These are phyloP conservation scores for Chaetomium sp. DNA, from an alignment of 2,329 filamentous ascomycete genomes.

Conservation along the genomic window DNA sequence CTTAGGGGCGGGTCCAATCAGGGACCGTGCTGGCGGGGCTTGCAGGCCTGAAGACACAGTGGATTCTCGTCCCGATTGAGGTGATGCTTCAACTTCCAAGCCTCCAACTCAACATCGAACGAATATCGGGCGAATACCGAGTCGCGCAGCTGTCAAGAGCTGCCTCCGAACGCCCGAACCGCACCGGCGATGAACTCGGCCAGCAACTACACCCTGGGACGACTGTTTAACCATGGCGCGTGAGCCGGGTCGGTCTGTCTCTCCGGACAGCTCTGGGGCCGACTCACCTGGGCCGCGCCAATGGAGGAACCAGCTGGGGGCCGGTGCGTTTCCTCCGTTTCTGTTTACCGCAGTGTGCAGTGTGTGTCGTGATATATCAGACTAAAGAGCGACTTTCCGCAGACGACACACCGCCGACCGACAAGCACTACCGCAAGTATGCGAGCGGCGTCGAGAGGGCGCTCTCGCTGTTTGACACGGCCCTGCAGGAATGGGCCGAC, in stretches of 20 bases:
- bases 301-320: slow-evolving; percentile 70
- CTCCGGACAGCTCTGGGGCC: slow-evolving; percentile 78
- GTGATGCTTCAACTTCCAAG: too few relatives aligned
- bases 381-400: neutral
- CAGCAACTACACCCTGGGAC: slow-evolving; percentile 12
- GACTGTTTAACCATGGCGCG: slow-evolving; percentile 49
- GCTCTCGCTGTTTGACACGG: slow-evolving; percentile 82
- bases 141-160: neutral
- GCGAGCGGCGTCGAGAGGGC: slow-evolving; percentile 81
- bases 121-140: neutral
- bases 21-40: neutral
- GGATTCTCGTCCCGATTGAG: too few relatives aligned
- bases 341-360: too few relatives aligned
- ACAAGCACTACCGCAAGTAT: slow-evolving; percentile 78
- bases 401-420: slow-evolving; percentile 42
- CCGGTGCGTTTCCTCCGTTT: slow-evolving; percentile 50
- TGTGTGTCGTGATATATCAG: neutral
- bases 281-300: slow-evolving; percentile 68
- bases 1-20: slow-evolving; percentile 11
- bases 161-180: neutral
- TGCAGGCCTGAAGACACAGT: too few relatives aligned
- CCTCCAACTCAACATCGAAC: neutral
- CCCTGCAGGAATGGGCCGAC: slow-evolving; percentile 97
- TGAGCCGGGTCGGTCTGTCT: slow-evolving; percentile 57
- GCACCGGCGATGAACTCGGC: slow-evolving; percentile 21